phyloP scores from a whole-genome alignment of 768 basidiomycete genomes.

The Leucogyrophana mollusca region DNA sequence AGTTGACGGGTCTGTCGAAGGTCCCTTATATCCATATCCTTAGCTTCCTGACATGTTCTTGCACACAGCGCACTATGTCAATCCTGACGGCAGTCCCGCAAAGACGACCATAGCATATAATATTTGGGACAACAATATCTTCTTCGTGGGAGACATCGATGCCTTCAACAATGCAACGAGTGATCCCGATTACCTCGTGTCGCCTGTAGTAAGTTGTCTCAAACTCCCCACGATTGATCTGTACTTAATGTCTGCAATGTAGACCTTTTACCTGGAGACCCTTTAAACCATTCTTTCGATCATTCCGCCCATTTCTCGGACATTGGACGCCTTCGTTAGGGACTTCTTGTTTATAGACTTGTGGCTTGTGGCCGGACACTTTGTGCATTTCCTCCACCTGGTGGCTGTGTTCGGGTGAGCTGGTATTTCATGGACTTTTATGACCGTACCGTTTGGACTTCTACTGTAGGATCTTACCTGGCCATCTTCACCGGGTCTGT shows the following conservation, averaged over 20 bases:
- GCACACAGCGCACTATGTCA: slow-evolving; percentile 43
- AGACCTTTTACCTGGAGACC: slow-evolving; percentile 8
- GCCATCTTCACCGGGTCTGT: too few species aligned
- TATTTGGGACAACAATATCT: slow-evolving; percentile 36
- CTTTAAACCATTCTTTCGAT: too few species aligned
- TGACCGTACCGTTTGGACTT: too few species aligned
- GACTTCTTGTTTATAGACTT: too few species aligned
- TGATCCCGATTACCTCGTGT: slow-evolving; percentile 5
- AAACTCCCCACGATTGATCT: too few species aligned
- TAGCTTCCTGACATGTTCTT: background rate
- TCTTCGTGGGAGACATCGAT: slow-evolving; percentile 43
- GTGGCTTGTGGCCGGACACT: too few species aligned
- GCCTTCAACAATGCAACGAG: slow-evolving; percentile 35
- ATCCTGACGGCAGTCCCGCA: slow-evolving; percentile 40
- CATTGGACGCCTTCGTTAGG: too few species aligned
- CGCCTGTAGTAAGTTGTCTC: slow-evolving; percentile 31
- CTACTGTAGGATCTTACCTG: too few species aligned
- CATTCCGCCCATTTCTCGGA: too few species aligned
- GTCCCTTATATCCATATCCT: background rate
- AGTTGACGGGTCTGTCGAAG: slow-evolving; percentile 37
- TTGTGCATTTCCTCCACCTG: too few species aligned
- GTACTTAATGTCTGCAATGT: background rate
- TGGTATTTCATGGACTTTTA: too few species aligned
- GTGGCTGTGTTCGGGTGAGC: too few species aligned
- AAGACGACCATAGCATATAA: slow-evolving; percentile 40